phyloP scores from a whole-genome alignment of 148 eudicot genomes.

The Amaranthus palmeri region DNA sequence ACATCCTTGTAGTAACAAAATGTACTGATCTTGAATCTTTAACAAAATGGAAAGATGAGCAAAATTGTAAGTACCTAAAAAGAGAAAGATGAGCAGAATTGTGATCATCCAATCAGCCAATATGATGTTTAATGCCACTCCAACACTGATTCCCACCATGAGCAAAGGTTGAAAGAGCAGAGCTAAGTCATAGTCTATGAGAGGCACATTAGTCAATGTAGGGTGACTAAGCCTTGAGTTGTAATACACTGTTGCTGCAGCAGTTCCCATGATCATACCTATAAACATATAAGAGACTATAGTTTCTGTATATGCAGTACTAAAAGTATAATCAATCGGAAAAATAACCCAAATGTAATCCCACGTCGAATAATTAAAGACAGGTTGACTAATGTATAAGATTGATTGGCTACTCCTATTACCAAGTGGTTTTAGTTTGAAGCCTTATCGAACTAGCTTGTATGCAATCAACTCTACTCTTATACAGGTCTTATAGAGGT shows the following conservation, averaged over 20 bases:
- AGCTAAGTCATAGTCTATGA: neutral
- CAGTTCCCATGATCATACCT: constrained; percentile 24
- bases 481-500: too few species aligned
- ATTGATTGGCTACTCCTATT: too few species aligned
- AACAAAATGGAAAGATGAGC: neutral
- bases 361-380: too few species aligned
- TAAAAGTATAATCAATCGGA: too few species aligned
- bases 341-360: too few species aligned
- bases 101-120: constrained; percentile 3
- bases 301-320: too few species aligned
- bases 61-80: constrained; percentile 5
- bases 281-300: neutral
- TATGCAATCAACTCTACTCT: too few species aligned
- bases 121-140: constrained; percentile 17
- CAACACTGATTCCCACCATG: constrained; percentile 20
- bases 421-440: too few species aligned
- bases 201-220: constrained; percentile 8
- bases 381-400: too few species aligned
- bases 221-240: constrained; percentile 15
- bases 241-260: constrained; percentile 19
- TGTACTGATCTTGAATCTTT: neutral
- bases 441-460: too few species aligned
- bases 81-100: constrained; percentile 15
- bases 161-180: constrained; percentile 19
- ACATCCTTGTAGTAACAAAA: too few species aligned